Evolutionary conservation across 2,329 filamentous ascomycete genomes (phyloP).

Genomic region (Didymella exigua): DNA sequence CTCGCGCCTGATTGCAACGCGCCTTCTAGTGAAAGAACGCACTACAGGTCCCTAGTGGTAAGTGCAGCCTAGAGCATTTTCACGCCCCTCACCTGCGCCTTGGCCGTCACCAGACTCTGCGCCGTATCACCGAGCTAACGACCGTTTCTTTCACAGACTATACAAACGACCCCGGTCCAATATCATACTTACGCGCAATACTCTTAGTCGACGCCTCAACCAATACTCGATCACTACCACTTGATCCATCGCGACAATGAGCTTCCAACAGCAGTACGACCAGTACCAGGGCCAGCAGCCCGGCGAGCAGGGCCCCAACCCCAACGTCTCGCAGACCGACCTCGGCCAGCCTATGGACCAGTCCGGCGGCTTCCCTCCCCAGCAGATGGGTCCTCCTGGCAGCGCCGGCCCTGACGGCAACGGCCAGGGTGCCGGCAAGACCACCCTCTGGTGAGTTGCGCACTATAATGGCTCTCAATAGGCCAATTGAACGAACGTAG

Average conservation of each 20-base stretch:
- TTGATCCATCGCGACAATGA: conserved; percentile 57
- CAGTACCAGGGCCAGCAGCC: conserved; percentile 66
- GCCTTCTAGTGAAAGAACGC: conserved; percentile 23
- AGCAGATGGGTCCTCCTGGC: conserved; percentile 53
- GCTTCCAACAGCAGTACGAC: conserved; percentile 69
- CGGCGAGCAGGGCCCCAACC: conserved; percentile 56
- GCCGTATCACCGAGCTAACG: conserved; percentile 36
- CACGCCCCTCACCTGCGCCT: conserved; percentile 13
- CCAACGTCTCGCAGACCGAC: conserved; percentile 51
- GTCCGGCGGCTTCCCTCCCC: conserved; percentile 56
- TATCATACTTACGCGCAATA: conserved; percentile 41
- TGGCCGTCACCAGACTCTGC: conserved; percentile 16
- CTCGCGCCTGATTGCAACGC: conserved; percentile 24
- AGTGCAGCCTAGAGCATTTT: conserved; percentile 31
- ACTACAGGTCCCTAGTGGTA: conserved; percentile 30
- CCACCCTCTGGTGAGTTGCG: conserved; percentile 58
- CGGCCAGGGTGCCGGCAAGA: conserved; percentile 54
- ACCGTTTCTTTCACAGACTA: conserved; percentile 28
- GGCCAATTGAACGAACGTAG: neutral
- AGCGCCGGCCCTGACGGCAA: conserved; percentile 43
- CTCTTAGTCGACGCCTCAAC: conserved; percentile 24
- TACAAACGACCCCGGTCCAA: conserved; percentile 31
- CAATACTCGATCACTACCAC: conserved; percentile 23
- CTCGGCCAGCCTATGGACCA: conserved; percentile 65
- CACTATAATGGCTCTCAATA: conserved; percentile 4